phyloP scores from a whole-genome alignment of 1,284 basidiomycete species.

The Marasmius sp. region DNA sequence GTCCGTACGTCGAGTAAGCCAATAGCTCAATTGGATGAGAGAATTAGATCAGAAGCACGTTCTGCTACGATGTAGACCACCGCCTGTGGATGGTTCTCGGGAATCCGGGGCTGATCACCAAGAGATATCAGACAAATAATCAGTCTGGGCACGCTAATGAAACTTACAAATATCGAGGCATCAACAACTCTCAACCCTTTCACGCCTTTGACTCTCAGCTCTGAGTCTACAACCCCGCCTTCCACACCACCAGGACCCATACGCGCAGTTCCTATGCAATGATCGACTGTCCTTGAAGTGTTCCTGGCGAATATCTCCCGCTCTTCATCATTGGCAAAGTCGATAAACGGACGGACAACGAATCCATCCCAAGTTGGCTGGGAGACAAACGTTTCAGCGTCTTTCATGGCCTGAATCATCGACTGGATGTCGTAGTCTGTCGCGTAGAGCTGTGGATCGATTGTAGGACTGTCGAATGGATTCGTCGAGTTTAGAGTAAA shows the following conservation, averaged over 20 bases:
- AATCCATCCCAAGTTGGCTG: conserved; percentile 18
- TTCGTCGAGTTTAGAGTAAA: conserved; percentile 18
- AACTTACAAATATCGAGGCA: conserved; percentile 17
- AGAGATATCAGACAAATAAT: too few relatives aligned
- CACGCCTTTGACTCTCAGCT: conserved; percentile 20
- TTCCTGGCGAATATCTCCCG: conserved; percentile 10
- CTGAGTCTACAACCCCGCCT: conserved; percentile 15
- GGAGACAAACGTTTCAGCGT: conserved; percentile 13
- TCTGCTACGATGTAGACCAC: too few relatives aligned
- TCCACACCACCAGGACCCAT: conserved; percentile 13
- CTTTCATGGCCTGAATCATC: conserved; percentile 16
- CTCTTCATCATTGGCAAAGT: conserved; percentile 13
- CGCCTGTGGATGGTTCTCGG: too few relatives aligned
- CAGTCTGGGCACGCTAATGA: too few relatives aligned
- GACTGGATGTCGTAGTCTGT: conserved; percentile 15
- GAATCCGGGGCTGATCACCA: too few relatives aligned
- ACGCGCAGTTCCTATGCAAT: conserved; percentile 12
- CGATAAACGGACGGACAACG: conserved; percentile 10
- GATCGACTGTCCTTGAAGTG: conserved; percentile 11
- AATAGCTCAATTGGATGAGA: too few relatives aligned
- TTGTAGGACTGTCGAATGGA: conserved; percentile 28
- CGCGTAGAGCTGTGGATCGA: conserved; percentile 28
- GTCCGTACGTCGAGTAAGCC: too few relatives aligned
- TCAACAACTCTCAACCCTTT: conserved; percentile 20
- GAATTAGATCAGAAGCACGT: background rate